These are phyloP conservation scores for Bertia moriformis DNA, from an alignment of 2,329 filamentous ascomycete genomes.

Conservation along the genomic window DNA sequence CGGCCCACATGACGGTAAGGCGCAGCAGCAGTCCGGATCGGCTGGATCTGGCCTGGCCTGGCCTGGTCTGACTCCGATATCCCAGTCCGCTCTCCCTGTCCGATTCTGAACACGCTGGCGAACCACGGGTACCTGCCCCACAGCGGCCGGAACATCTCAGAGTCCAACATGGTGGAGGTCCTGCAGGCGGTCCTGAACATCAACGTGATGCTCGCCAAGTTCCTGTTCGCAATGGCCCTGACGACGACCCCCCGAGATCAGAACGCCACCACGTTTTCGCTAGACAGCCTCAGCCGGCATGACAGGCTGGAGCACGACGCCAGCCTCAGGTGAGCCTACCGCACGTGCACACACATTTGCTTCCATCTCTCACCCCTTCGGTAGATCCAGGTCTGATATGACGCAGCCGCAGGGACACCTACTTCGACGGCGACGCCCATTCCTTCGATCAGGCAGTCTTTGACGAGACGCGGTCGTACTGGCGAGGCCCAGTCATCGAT, in stretches of 20 bases:
- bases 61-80: too few species aligned
- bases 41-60: too few species aligned
- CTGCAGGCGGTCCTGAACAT: background rate
- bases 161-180: background rate
- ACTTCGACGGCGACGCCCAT: background rate
- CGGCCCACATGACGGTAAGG: too few species aligned
- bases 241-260: background rate
- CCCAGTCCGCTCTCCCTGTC: background rate
- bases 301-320: background rate
- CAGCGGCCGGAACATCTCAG: background rate
- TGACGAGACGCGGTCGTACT: background rate
- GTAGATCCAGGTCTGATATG: too few species aligned
- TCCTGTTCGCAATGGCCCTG: background rate
- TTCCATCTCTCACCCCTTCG: background rate
- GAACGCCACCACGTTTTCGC: background rate
- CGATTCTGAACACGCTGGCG: background rate
- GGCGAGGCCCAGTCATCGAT: background rate
- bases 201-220: background rate
- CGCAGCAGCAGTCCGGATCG: too few species aligned
- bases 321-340: background rate
- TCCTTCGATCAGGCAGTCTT: background rate
- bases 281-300: background rate
- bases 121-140: background rate
- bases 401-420: background rate
- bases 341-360: too few species aligned